These are phyloP conservation scores for Colletotrichum magnum DNA, from an alignment of 2,329 filamentous ascomycete species.

Conservation along the genomic window DNA sequence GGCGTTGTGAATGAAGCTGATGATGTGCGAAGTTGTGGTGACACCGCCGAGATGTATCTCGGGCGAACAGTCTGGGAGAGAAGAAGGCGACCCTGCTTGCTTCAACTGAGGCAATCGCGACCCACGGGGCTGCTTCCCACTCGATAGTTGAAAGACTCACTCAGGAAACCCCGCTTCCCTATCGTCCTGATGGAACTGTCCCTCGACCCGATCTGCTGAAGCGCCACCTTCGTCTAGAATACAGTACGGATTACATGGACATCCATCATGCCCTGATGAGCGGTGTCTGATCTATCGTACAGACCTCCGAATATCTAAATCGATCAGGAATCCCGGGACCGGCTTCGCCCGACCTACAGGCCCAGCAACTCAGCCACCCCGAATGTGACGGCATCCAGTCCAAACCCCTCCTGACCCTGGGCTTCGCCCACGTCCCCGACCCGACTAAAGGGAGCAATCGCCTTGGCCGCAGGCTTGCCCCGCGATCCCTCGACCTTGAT, in stretches of 20 bases:
- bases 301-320: background rate
- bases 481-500: slow-evolving; percentile 38
- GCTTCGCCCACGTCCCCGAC: background rate
- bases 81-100: too few species aligned
- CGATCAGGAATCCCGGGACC: background rate
- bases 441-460: slow-evolving; percentile 11
- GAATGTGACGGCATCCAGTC: background rate
- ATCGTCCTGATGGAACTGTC: background rate
- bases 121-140: too few species aligned
- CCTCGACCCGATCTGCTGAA: background rate
- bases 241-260: background rate
- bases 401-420: background rate
- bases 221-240: background rate
- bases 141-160: too few species aligned
- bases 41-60: too few species aligned
- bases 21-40: too few species aligned
- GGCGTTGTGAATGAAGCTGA: too few species aligned
- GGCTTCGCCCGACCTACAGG: background rate
- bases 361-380: background rate
- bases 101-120: too few species aligned
- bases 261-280: background rate
- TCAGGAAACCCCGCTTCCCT: too few species aligned
- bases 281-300: background rate
- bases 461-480: slow-evolving; percentile 23
- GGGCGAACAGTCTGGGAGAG: too few species aligned